Evolutionary conservation across 768 basidiomycete species (phyloP), one percentile per base, ranked within the genome.

Genomic region (Cystobasidium tubakii): DNA sequence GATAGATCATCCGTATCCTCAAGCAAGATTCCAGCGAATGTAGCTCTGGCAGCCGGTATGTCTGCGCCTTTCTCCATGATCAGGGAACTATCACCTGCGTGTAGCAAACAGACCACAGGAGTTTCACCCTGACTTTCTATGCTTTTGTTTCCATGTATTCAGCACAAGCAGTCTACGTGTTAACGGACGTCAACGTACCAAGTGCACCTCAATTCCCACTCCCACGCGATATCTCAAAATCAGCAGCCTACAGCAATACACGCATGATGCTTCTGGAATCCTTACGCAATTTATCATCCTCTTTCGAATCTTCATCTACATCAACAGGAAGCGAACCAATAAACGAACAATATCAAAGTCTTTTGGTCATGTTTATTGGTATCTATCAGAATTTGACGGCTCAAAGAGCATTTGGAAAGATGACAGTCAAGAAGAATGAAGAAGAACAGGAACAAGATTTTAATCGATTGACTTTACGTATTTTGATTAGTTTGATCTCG

Each of bases 111-210:
- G 53, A n/a, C 27, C 7, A 9, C 7, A 9, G 7, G 53, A 42
- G 42, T 42, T 42, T 42, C 42, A 17, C n/a, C n/a, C 62, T 4
- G 62, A 63, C 33, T 63, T 36, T 7, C 19, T n/a, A 63, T 55
- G n/a, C 27, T 23, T 55, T n/a, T 29, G 7, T 55, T 23, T 63
- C 27, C 31, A 7, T 29, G 57, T 12, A 21, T 9, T 3, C 34
- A 65, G 69, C 69, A 33, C 69, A 71, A 60, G 69, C 69, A 33
- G 69, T 71, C 33, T 71, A 71, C 29, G 69, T 71, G 10, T 54
- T 71, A 10, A 71, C 69, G 9, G 69, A 71, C 25, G 43, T 34
- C 4, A 71, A 71, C 27, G 69, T 71, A 12, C 69, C 69, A 23
- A 27, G 25, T 9, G 69, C 69, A 27, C 69, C 69, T 36, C 62